phyloP scores from a whole-genome alignment of 208 protist genomes.

The Trypanosoma cruzi region DNA sequence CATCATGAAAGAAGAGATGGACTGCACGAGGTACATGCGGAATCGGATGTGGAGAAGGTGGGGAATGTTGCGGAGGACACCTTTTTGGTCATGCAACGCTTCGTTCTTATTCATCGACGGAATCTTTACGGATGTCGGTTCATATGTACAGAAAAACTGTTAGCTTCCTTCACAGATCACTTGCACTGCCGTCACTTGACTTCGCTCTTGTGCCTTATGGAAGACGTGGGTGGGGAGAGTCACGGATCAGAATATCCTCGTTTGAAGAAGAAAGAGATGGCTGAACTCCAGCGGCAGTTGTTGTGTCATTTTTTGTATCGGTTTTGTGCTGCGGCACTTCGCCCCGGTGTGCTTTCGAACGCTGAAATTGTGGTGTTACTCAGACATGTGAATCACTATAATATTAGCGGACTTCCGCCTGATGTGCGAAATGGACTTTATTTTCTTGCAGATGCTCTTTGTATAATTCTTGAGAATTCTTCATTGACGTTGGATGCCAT shows the following conservation, averaged over 20 bases:
- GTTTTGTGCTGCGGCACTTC: background rate
- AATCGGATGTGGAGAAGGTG: background rate
- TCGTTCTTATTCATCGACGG: background rate
- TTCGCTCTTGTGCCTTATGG: background rate
- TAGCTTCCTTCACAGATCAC: background rate
- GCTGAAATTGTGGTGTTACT: constrained; percentile 11
- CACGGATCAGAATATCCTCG: background rate
- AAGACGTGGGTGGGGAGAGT: background rate
- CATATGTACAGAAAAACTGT: background rate
- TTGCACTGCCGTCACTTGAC: constrained; percentile 2
- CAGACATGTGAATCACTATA: constrained; percentile 4
- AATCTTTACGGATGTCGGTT: background rate
- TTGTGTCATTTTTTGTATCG: background rate
- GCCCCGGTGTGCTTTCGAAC: background rate
- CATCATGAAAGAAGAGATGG: background rate
- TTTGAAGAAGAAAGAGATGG: background rate
- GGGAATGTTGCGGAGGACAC: background rate
- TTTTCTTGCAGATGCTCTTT: constrained; percentile 1
- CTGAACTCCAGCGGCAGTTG: background rate
- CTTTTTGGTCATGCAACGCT: constrained; percentile 8
- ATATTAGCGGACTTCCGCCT: background rate
- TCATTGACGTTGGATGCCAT: constrained; percentile 1
- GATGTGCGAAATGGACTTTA: constrained; percentile 1
- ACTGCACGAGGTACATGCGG: background rate
- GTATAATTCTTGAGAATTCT: constrained; percentile 1